Conservation (phyloP, 164 flowering plant genomes). For the Aristolochia californica region DNA sequence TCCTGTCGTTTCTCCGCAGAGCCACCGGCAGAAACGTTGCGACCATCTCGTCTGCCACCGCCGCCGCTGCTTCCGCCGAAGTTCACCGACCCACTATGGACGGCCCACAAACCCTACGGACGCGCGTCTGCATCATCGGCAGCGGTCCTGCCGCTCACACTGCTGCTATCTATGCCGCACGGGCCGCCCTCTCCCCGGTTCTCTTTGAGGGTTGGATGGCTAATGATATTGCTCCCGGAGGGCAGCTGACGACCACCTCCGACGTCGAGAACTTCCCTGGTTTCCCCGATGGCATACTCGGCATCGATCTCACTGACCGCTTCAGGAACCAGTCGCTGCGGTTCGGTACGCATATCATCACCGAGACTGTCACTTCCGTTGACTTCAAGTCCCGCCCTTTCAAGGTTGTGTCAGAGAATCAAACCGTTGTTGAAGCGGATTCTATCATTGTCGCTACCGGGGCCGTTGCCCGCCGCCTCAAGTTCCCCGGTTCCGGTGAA, state of each 20-base stretch:
- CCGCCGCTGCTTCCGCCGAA: constrained; percentile 13
- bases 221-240: constrained; percentile 92
- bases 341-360: constrained; percentile 61
- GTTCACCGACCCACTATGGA: constrained; percentile 24
- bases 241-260: constrained; percentile 93
- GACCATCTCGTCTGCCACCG: constrained; percentile 17
- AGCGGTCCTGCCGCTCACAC: constrained; percentile 98
- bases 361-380: constrained; percentile 68
- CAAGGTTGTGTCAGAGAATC: constrained; percentile 40
- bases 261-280: constrained; percentile 99
- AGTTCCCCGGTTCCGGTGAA: constrained; percentile 57
- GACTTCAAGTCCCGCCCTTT: constrained; percentile 60
- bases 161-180: constrained; percentile 87
- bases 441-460: constrained; percentile 79
- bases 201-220: constrained; percentile 98
- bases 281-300: constrained; percentile 71
- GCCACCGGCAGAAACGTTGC: constrained; percentile 2
- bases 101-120: constrained; percentile 26
- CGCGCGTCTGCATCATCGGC: constrained; percentile 85
- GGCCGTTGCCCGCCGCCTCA: constrained; percentile 67
- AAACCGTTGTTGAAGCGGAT: constrained; percentile 48
- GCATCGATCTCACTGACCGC: constrained; percentile 59
- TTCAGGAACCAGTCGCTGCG: constrained; percentile 56
- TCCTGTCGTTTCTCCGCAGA: constrained; percentile 1
- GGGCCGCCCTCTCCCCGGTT: constrained; percentile 86